These are phyloP conservation scores for Urostyla sp. DNA, from an alignment of 73 alveolate species.

Conservation along the genomic window DNA sequence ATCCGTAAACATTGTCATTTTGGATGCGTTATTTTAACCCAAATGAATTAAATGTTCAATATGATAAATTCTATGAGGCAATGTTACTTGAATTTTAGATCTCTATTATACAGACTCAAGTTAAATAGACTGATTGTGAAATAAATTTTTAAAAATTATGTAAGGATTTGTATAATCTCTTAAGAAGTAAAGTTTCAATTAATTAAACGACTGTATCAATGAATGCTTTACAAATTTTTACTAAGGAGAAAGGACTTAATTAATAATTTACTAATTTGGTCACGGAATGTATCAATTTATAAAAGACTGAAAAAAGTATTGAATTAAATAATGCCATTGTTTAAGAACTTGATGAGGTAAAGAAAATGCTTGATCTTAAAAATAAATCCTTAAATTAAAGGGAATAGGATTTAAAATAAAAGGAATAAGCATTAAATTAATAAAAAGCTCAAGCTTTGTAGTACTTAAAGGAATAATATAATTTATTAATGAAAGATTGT, in stretches of 20 bases:
- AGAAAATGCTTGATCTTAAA: neutral
- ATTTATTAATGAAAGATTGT: neutral
- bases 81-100: neutral
- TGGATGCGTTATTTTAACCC: neutral
- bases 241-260: neutral
- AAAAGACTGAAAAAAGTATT: neutral
- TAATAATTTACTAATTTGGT: neutral
- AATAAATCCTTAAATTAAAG: neutral
- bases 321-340: neutral
- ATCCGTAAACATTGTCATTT: neutral
- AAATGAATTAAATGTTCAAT: no score
- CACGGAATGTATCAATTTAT: neutral
- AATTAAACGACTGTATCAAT: neutral
- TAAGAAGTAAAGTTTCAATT: neutral
- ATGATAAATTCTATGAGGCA: neutral
- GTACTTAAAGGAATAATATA: neutral
- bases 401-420: neutral
- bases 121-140: neutral
- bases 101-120: neutral
- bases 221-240: neutral
- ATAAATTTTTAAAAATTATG: no score
- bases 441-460: neutral
- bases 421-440: neutral
- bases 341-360: neutral
- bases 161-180: neutral